A percentile compares a stretch with the other conserved stretches of the same genome.
phyloP scores from a whole-genome alignment of 805 yeast genomes.

The Candida palmyrensis region DNA sequence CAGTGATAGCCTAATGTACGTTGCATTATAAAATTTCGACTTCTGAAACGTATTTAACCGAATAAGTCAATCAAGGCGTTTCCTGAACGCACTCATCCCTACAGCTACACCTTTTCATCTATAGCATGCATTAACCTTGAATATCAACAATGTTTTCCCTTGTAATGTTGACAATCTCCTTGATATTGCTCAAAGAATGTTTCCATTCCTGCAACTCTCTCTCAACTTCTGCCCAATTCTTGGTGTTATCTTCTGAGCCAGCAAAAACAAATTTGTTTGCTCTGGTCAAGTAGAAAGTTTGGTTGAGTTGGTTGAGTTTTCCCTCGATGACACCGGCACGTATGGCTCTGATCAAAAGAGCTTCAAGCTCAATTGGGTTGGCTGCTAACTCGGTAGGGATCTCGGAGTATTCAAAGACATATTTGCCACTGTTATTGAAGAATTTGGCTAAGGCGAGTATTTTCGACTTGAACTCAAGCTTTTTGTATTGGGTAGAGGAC shows the following conservation, averaged over 20 bases:
- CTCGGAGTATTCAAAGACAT: constrained; percentile 30
- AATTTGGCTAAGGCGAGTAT: constrained; percentile 36
- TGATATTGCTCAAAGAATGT: constrained; percentile 34
- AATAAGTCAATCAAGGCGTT: too few relatives aligned
- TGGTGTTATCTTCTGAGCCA: constrained; percentile 25
- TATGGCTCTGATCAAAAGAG: constrained; percentile 36
- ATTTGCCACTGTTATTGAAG: constrained; percentile 23
- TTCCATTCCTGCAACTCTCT: constrained; percentile 34
- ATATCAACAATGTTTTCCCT: constrained; percentile 38
- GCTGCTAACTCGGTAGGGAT: constrained; percentile 26
- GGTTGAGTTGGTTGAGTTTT: constrained; percentile 39
- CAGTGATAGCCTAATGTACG: constrained; percentile 1
- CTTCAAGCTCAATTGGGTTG: constrained; percentile 30
- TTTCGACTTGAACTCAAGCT: constrained; percentile 30
- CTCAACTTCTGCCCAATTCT: constrained; percentile 34
- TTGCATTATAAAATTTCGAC: not conserved
- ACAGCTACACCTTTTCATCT: constrained; percentile 6
- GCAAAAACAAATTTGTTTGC: constrained; percentile 37
- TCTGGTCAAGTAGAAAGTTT: constrained; percentile 35
- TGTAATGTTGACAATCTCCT: constrained; percentile 35
- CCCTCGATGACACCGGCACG: constrained; percentile 42
- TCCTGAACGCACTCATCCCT: too few relatives aligned
- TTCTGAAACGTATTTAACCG: not conserved
- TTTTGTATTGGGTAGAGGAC: constrained; percentile 15
- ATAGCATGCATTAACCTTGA: constrained; percentile 6